Conservation (phyloP, 2,329 filamentous ascomycete genomes). For the Bipolaris victoriae region DNA sequence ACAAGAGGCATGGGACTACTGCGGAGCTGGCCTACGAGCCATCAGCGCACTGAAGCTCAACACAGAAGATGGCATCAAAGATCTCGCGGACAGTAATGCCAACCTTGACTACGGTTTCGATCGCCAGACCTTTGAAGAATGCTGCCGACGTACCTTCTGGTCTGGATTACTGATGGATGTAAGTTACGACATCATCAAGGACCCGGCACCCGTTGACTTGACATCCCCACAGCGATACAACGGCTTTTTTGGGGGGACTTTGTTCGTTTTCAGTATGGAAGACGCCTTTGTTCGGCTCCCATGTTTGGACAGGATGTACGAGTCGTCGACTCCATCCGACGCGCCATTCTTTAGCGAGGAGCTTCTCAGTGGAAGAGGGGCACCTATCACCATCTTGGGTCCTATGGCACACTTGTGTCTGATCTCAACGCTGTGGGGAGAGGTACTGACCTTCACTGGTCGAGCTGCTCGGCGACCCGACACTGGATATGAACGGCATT, state of each 20-base stretch:
- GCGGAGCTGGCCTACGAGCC: slow-evolving; percentile 66
- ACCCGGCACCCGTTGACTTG: slow-evolving; percentile 41
- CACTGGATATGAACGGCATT: slow-evolving; percentile 52
- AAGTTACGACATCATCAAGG: slow-evolving; percentile 47
- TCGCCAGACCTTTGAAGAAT: slow-evolving; percentile 66
- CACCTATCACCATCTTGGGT: slow-evolving; percentile 47
- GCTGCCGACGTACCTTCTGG: slow-evolving; percentile 74
- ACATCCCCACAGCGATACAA: slow-evolving; percentile 60
- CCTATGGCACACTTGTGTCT: slow-evolving; percentile 67
- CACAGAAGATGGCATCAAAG: slow-evolving; percentile 60
- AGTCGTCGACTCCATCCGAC: slow-evolving; percentile 62
- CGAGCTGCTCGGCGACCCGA: slow-evolving; percentile 56
- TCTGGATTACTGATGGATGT: slow-evolving; percentile 72
- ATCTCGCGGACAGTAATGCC: slow-evolving; percentile 53
- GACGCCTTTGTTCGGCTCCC: slow-evolving; percentile 73
- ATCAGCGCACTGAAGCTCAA: slow-evolving; percentile 68
- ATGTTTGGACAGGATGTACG: slow-evolving; percentile 65
- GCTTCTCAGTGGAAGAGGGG: slow-evolving; percentile 49
- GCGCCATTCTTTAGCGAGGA: slow-evolving; percentile 67
- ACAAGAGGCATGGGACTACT: slow-evolving; percentile 67
- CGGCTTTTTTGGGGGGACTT: slow-evolving; percentile 59
- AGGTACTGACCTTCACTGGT: slow-evolving; percentile 66
- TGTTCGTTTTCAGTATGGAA: slow-evolving; percentile 64
- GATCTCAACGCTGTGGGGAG: slow-evolving; percentile 69
- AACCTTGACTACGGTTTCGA: slow-evolving; percentile 64